Conservation (phyloP, 2,329 filamentous ascomycete genomes). For the Tolypocladium inflatum region DNA sequence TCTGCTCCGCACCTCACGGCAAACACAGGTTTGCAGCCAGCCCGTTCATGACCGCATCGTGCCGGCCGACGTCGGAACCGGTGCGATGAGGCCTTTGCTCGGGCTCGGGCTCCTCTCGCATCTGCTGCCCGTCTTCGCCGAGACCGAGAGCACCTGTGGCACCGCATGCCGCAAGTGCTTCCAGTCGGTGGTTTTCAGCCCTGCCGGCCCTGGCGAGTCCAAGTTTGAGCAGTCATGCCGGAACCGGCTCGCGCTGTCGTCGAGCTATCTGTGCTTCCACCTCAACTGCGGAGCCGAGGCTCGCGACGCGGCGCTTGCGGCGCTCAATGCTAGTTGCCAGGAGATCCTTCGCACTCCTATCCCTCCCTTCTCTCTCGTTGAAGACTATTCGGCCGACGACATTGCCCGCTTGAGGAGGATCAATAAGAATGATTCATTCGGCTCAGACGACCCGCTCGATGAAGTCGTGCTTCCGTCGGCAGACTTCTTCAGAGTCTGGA, state of each 20-base stretch:
- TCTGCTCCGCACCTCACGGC: background rate
- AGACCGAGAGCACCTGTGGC: background rate
- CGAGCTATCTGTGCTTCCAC: slow-evolving; percentile 2
- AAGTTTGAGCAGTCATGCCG: background rate
- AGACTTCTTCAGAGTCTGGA: background rate
- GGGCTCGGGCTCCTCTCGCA: background rate
- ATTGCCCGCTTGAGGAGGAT: background rate
- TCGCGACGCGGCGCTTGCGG: background rate
- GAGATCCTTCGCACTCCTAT: background rate
- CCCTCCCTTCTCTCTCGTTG: background rate
- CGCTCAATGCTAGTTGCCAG: slow-evolving; percentile 3
- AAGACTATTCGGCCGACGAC: background rate
- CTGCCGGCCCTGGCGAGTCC: background rate
- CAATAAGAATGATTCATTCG: background rate
- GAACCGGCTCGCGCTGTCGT: background rate
- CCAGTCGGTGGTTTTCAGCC: background rate
- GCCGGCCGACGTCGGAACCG: background rate
- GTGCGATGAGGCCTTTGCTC: background rate
- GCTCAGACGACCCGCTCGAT: background rate
- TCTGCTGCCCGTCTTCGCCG: background rate
- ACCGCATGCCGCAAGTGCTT: background rate
- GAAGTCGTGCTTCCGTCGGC: background rate
- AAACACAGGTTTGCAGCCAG: background rate
- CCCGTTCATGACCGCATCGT: background rate
- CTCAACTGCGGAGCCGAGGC: background rate